A percentile compares a stretch with the other conserved stretches of the same genome.
These are phyloP conservation scores for Trypethelium eluteriae DNA, from an alignment of 495 filamentous ascomycete species.

Conservation along the genomic window DNA sequence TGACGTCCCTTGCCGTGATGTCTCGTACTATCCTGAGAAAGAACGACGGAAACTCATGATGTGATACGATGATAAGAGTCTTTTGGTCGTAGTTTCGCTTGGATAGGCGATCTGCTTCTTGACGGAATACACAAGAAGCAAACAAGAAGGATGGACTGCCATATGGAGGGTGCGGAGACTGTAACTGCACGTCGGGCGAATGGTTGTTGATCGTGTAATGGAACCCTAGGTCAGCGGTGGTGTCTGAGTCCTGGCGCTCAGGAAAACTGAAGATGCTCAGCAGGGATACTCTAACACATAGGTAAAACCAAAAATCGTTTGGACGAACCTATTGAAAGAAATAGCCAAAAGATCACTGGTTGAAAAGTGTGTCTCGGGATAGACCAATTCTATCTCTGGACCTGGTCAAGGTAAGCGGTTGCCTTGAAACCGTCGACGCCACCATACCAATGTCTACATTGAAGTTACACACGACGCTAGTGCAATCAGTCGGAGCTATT, in stretches of 20 bases:
- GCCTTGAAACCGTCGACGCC: not conserved
- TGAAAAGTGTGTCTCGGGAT: constrained; percentile 30
- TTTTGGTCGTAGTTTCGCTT: constrained; percentile 34
- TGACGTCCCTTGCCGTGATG: constrained; percentile 25
- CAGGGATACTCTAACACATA: not conserved
- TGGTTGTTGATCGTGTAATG: constrained; percentile 33
- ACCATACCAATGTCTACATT: constrained; percentile 10
- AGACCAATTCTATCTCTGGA: constrained; percentile 33
- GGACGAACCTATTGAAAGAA: constrained; percentile 30
- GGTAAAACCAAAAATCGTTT: constrained; percentile 7
- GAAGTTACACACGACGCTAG: constrained; percentile 12
- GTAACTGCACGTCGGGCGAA: constrained; percentile 27
- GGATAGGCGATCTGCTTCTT: constrained; percentile 28
- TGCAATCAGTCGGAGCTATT: not conserved
- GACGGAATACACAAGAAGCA: constrained; percentile 31
- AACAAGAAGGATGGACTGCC: constrained; percentile 27
- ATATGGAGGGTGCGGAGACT: constrained; percentile 26
- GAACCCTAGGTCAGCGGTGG: constrained; percentile 28
- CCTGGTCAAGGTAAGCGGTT: constrained; percentile 16
- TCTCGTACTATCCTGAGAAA: constrained; percentile 26
- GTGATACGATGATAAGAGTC: constrained; percentile 28
- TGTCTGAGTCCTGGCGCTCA: constrained; percentile 31
- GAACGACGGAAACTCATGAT: constrained; percentile 30
- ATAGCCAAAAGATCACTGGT: constrained; percentile 30
- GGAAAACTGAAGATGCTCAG: constrained; percentile 25